These are phyloP conservation scores for Trametes sp. DNA, from an alignment of 1,284 basidiomycete genomes.

Conservation along the genomic window DNA sequence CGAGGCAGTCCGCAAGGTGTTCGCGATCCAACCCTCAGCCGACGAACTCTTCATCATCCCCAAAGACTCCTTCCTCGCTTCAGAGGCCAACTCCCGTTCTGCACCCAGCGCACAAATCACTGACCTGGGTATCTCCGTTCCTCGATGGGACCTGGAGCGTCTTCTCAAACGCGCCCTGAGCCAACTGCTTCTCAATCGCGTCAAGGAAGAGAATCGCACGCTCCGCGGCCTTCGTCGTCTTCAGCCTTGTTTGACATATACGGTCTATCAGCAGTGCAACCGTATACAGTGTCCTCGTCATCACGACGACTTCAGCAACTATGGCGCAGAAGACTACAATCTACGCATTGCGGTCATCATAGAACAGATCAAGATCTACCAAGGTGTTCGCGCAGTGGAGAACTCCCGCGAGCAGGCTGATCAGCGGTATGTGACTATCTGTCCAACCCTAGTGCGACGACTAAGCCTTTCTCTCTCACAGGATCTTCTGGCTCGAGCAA, in stretches of 20 bases:
- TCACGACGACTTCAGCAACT: conserved; percentile 42
- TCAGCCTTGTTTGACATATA: conserved; percentile 50
- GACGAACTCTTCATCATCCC: conserved; percentile 41
- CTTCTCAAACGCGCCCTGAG: conserved; percentile 38
- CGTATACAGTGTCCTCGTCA: conserved; percentile 46
- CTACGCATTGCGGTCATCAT: conserved; percentile 51
- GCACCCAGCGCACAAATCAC: conserved; percentile 8
- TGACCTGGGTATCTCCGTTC: conserved; percentile 23
- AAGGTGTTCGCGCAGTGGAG: conserved; percentile 40
- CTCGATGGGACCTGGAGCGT: conserved; percentile 26
- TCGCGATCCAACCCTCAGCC: conserved; percentile 45
- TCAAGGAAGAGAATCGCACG: conserved; percentile 46
- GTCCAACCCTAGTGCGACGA: not conserved
- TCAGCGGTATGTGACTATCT: conserved; percentile 31
- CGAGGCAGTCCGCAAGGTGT: conserved; percentile 44
- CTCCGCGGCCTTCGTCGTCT: conserved; percentile 45
- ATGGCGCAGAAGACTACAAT: conserved; percentile 47
- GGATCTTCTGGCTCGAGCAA: conserved; percentile 31
- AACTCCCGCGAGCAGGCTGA: conserved; percentile 25
- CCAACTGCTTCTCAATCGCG: conserved; percentile 39
- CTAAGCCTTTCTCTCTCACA: not conserved
- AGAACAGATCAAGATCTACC: conserved; percentile 56
- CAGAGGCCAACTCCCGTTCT: conserved; percentile 1
- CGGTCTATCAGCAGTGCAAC: conserved; percentile 46
- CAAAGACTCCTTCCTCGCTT: conserved; percentile 35